phyloP scores from a whole-genome alignment of 306 rosid species.

The Inga leiocalycina region DNA sequence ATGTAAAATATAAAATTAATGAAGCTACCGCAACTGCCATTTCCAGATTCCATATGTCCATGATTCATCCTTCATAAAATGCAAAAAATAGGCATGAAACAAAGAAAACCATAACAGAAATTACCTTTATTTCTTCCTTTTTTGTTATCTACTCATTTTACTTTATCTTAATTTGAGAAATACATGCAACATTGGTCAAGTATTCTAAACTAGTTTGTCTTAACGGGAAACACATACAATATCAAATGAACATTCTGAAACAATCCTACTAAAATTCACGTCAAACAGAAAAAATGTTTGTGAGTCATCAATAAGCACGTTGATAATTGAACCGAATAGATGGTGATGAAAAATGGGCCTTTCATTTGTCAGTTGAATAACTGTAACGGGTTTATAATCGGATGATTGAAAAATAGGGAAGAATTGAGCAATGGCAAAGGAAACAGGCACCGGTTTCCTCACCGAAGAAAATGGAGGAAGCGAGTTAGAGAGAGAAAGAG shows the following conservation, averaged over 20 bases:
- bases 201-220: neutral
- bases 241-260: neutral
- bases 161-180: neutral
- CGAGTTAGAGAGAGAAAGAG: neutral
- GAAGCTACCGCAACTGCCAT: neutral
- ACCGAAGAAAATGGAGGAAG: slow-evolving; percentile 2
- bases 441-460: neutral
- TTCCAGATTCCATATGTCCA: neutral
- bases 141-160: neutral
- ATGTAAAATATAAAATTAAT: neutral
- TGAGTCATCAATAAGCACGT: neutral
- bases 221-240: neutral
- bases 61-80: neutral
- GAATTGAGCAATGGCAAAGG: neutral
- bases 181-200: neutral
- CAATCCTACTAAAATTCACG: no score
- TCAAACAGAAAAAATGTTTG: neutral
- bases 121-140: neutral
- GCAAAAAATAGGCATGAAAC: neutral
- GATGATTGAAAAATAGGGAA: neutral
- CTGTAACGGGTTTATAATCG: neutral
- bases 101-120: neutral
- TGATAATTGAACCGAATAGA: neutral
- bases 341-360: neutral
- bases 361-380: neutral